phyloP scores from a whole-genome alignment of 163 green algal genomes.

The Scenedesmus sp. region DNA sequence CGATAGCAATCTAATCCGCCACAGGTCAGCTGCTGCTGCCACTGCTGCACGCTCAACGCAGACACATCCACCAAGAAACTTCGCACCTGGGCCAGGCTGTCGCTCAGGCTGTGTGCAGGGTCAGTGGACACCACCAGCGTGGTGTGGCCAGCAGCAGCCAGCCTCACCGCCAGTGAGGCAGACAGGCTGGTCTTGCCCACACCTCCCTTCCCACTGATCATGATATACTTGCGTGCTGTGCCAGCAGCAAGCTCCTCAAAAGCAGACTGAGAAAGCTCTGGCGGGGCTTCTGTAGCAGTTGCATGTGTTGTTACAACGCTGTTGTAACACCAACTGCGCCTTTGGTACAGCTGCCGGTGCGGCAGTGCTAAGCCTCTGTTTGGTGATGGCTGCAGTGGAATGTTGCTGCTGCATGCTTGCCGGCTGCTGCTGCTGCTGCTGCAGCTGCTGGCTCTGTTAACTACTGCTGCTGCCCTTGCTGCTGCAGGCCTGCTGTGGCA shows the following conservation, averaged over 20 bases:
- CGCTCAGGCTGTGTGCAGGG: constrained; percentile 94
- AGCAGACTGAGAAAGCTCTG: constrained; percentile 24
- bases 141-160: constrained; percentile 91
- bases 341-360: not conserved
- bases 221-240: constrained; percentile 89
- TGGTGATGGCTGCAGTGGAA: not conserved
- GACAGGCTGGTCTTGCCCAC: constrained; percentile 98
- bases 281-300: constrained; percentile 29
- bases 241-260: constrained; percentile 49
- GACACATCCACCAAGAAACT: not conserved
- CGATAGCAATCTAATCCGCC: too few relatives aligned
- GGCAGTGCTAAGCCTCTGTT: not conserved
- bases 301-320: not conserved
- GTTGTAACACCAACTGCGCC: not conserved
- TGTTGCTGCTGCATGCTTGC: not conserved
- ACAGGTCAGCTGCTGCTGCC: too few relatives aligned
- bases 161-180: constrained; percentile 90
- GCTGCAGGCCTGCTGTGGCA: not conserved
- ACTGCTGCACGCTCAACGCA: not conserved
- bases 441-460: not conserved
- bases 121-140: constrained; percentile 97
- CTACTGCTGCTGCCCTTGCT: constrained; percentile 4
- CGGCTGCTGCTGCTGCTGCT: constrained; percentile 10
- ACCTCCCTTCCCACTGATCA: constrained; percentile 93
- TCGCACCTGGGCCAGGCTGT: constrained; percentile 93